phyloP scores from a whole-genome alignment of 1,139 yeast species.

The Nadsonia commutata region DNA sequence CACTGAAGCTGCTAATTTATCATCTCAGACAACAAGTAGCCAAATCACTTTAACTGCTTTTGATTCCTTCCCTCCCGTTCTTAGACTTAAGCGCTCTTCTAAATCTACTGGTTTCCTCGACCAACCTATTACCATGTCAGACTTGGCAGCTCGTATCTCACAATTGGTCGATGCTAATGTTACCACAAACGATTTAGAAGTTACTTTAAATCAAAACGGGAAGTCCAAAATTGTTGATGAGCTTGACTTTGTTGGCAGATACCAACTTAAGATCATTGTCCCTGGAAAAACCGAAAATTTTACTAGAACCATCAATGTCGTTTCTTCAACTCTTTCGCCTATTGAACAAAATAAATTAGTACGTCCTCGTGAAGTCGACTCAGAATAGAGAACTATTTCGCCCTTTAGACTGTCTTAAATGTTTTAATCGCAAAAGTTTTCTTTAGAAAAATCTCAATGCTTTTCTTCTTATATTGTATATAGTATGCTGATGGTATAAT shows the following conservation, averaged over 20 bases:
- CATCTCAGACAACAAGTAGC: background rate
- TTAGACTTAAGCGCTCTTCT: background rate
- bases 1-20: background rate
- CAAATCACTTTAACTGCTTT: background rate
- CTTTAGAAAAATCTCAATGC: no score
- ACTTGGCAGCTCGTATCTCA: background rate
- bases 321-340: background rate
- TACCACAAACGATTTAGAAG: background rate
- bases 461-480: background rate
- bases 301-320: background rate
- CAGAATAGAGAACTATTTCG: background rate
- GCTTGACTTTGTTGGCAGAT: background rate
- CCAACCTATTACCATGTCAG: background rate
- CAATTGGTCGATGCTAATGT: background rate
- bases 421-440: no score
- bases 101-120: background rate
- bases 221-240: background rate
- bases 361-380: background rate
- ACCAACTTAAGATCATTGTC: background rate
- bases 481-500: background rate
- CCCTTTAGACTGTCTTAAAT: no score
- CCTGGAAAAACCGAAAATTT: background rate
- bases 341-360: background rate
- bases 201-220: background rate
- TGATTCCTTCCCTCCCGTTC: background rate